Evolutionary conservation across 129 eudicot species (phyloP).

Genomic region (Centaurea solstitialis): DNA sequence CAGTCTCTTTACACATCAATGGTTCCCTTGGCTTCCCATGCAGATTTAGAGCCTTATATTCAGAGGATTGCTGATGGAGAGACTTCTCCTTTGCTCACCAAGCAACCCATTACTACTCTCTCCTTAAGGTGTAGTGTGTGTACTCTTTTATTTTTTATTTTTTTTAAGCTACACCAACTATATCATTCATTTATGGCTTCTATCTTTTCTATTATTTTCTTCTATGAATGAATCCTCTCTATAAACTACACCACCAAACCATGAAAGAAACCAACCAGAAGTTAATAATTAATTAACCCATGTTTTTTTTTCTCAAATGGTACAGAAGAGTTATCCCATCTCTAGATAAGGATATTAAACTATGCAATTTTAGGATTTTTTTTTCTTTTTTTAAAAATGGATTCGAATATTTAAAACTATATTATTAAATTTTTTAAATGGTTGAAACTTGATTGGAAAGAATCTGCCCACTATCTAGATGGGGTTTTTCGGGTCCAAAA

Average conservation of each 20-base stretch:
- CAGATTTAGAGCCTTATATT: slow-evolving; percentile 78
- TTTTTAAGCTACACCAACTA: no score
- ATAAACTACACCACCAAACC: neutral
- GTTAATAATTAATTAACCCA: neutral
- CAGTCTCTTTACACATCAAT: slow-evolving; percentile 49
- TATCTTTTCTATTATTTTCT: neutral
- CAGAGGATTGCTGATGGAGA: slow-evolving; percentile 84
- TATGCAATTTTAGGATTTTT: neutral
- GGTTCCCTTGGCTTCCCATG: slow-evolving; percentile 76
- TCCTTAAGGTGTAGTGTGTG: slow-evolving; percentile 68
- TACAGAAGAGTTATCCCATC: no score
- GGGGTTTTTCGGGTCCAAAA: neutral
- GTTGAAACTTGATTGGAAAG: neutral
- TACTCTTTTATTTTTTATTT: neutral
- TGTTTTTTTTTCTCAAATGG: neutral
- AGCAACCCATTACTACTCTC: slow-evolving; percentile 62
- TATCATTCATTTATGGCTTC: neutral
- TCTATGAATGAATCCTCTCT: neutral
- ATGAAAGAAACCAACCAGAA: neutral
- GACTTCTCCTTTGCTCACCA: slow-evolving; percentile 61
- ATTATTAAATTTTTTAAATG: neutral
- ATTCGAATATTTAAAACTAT: neutral
- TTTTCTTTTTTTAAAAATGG: neutral
- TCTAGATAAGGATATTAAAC: neutral
- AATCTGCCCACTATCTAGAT: neutral